These are phyloP conservation scores for Kurtzmaniella natalensis DNA, from an alignment of 1,139 yeast species.

Conservation along the genomic window DNA sequence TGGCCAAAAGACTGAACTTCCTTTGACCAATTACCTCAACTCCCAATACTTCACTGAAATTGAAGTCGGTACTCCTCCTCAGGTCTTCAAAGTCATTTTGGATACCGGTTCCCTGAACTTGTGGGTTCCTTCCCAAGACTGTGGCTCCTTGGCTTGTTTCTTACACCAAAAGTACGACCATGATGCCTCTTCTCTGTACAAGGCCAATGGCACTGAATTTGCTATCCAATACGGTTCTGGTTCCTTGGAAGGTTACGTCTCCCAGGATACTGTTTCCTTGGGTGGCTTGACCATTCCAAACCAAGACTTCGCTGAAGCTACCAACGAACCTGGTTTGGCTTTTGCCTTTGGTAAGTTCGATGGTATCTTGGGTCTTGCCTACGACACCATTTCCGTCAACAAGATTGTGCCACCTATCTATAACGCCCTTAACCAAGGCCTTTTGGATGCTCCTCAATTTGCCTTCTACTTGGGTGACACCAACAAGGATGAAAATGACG, in stretches of 20 bases:
- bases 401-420: conserved; percentile 89
- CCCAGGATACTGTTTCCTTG: conserved; percentile 72
- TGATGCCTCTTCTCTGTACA: conserved; percentile 70
- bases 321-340: conserved; percentile 94
- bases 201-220: conserved; percentile 80
- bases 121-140: conserved; percentile 91
- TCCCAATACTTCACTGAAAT: conserved; percentile 95
- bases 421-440: conserved; percentile 77
- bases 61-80: conserved; percentile 88
- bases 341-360: conserved; percentile 98
- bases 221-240: conserved; percentile 91
- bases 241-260: conserved; percentile 83
- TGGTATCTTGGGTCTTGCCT: conserved; percentile 93
- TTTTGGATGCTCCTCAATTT: conserved; percentile 79
- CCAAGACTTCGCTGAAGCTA: conserved; percentile 95
- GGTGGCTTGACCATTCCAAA: conserved; percentile 82
- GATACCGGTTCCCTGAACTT: conserved; percentile 96
- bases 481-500: conserved; percentile 57
- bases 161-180: conserved; percentile 89
- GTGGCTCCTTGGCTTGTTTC: conserved; percentile 92
- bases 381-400: conserved; percentile 84
- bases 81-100: conserved; percentile 80
- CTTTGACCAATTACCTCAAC: conserved; percentile 86
- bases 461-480: conserved; percentile 87
- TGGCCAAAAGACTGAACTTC: conserved; percentile 40